Percentiles rank a stretch among this genome's conserved stretches.
Evolutionary conservation across 176 grass and related monocot genomes (phyloP).

Genomic region (Ananas comosus): DNA sequence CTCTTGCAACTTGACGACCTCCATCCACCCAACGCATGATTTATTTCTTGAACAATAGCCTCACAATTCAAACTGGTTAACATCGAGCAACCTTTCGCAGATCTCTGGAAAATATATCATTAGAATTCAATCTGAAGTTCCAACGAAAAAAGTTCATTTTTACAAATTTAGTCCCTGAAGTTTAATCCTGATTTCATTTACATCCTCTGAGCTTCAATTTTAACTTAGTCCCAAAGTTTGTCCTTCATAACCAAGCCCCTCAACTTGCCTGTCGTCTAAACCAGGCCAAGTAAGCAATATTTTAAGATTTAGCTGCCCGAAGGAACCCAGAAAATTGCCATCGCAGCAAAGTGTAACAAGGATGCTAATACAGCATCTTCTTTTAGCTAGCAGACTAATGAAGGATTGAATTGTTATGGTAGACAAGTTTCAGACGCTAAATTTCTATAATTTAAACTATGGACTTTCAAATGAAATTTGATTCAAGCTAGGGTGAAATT

Average conservation of each 20-base stretch:
- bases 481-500: background rate
- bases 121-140: background rate
- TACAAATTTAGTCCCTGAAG: too few species aligned
- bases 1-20: conserved; percentile 13
- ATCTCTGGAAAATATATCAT: conserved; percentile 34
- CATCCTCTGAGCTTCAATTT: too few species aligned
- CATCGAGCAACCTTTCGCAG: conserved; percentile 27
- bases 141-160: too few species aligned
- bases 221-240: too few species aligned
- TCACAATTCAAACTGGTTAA: conserved; percentile 36
- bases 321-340: too few species aligned
- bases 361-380: background rate
- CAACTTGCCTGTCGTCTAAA: too few species aligned
- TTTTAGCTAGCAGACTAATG: conserved; percentile 2
- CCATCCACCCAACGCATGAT: conserved; percentile 40
- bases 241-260: too few species aligned
- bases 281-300: too few species aligned
- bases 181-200: too few species aligned
- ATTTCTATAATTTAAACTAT: background rate
- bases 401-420: background rate
- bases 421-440: background rate
- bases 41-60: conserved; percentile 46
- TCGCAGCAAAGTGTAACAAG: too few species aligned
- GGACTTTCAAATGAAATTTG: conserved; percentile 1
- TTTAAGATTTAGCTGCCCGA: too few species aligned